Conservation (phyloP, 805 yeast genomes). For the Saccharomycopsis capsularis region DNA sequence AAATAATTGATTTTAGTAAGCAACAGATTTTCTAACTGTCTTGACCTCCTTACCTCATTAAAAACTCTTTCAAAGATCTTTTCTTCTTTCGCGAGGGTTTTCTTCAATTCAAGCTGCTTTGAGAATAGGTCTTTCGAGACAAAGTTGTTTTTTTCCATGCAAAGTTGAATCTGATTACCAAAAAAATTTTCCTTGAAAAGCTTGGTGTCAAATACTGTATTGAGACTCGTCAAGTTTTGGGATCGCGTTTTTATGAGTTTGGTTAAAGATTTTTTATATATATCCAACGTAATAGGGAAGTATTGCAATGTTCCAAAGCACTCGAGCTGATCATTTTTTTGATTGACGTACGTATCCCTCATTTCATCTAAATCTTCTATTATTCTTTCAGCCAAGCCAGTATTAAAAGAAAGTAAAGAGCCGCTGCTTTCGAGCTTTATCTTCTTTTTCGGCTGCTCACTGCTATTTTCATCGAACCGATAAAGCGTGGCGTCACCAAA, state of each 20-base stretch:
- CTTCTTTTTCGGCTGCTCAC: not conserved
- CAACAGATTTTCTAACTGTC: constrained; percentile 1
- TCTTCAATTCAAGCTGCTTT: constrained; percentile 13
- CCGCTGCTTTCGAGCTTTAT: not conserved
- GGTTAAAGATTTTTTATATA: constrained; percentile 12
- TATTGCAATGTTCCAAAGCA: not conserved
- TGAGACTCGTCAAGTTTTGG: constrained; percentile 2
- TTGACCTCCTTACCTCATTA: constrained; percentile 8
- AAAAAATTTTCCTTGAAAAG: constrained; percentile 8
- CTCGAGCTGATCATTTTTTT: not conserved
- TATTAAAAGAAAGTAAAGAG: not conserved
- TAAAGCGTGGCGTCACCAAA: too few relatives aligned
- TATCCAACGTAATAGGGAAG: constrained; percentile 3
- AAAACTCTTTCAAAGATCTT: constrained; percentile 14
- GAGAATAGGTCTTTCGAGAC: constrained; percentile 10
- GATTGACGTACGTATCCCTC: not conserved
- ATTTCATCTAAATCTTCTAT: too few relatives aligned
- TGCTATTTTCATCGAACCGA: too few relatives aligned
- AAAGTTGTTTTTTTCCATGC: constrained; percentile 18
- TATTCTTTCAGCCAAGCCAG: not conserved
- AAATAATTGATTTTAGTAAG: constrained; percentile 9
- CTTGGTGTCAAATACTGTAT: constrained; percentile 2
- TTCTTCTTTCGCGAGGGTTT: constrained; percentile 12
- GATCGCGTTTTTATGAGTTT: constrained; percentile 12
- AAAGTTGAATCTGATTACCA: constrained; percentile 14